Base-by-base conservation (phyloP, 495 filamentous ascomycete species). In the Mytilinidion resinicola region DNA sequence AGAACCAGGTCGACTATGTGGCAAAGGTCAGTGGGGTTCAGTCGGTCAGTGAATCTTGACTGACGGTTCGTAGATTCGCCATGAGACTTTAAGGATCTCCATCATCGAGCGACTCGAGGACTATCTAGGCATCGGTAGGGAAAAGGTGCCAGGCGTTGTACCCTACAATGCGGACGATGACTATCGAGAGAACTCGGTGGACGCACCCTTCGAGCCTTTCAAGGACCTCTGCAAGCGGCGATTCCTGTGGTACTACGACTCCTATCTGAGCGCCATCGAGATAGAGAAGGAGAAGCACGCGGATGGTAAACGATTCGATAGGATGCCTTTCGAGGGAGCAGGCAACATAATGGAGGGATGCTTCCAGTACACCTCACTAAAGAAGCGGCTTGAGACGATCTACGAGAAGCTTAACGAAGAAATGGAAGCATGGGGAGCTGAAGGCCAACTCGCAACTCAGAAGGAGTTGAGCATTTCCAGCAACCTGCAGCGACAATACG, bases 231-330 rank as follows among this genome's bases (percentile, higher is more conserved):
- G 85, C 78, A 98, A 97, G 72, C 83, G 87, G 46, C 84, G 91
- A 0, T 96, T 97, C 70, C 72, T 98, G 14, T 97, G 95, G 93
- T 97, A 98, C 69, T 91, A 89, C 66, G 87, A 95, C 44, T 85
- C 84, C 11, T 98, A 97, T 69, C 73, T 91, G 20, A 71, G 77
- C 9, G 79, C 85, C 7, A 86, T 96, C 49, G 77, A 83, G 11
- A 76, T 82, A 43, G 86, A 80, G 9, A 80, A 83, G 55, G 70
- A 70, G 56, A 81, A 80, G 63, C 77, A 79, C 51, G 80, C 77
- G 47, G 81, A 85, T 48, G 80, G 80, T 12, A 73, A 81, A 34
- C 62, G 67, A 4, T 97, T 97, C 64, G 70, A 75, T 11, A 78
- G 77, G 39, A 93, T 96, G 90, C 87, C 87, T 0, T 98, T 98